Conservation (phyloP, 192 early-diverging fungal genomes). For the Lobosporangium transversale region DNA sequence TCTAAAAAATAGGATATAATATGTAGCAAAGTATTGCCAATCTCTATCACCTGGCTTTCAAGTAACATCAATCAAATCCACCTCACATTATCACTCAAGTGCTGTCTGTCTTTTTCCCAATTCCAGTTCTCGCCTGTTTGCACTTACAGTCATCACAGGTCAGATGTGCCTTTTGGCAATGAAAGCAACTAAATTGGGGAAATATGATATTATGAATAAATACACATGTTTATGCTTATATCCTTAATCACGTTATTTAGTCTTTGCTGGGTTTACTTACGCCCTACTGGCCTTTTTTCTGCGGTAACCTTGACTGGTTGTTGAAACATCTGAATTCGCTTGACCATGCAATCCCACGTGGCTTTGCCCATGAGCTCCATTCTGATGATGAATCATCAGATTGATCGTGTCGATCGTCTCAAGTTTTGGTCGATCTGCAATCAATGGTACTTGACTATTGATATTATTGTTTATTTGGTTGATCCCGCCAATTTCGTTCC, state of each 20-base stretch:
- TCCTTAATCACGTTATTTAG: too few species aligned
- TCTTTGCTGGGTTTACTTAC: too few species aligned
- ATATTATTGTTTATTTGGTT: not conserved
- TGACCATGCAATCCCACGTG: conserved; percentile 13
- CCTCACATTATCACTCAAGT: too few species aligned
- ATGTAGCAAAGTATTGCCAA: too few species aligned
- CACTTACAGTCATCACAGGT: conserved; percentile 76
- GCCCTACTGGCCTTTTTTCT: conserved; percentile 67
- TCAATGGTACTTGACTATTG: conserved; percentile 34
- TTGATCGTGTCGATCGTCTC: conserved; percentile 53
- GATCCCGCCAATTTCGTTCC: too few species aligned
- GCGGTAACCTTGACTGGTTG: conserved; percentile 18
- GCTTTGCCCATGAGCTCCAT: conserved; percentile 6
- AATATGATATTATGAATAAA: too few species aligned
- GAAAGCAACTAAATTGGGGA: conserved; percentile 66
- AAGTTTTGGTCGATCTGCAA: conserved; percentile 49
- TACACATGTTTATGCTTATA: too few species aligned
- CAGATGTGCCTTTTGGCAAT: conserved; percentile 82
- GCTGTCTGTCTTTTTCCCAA: not conserved
- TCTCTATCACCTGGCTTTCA: too few species aligned
- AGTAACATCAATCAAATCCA: too few species aligned
- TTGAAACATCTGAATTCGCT: conserved; percentile 10
- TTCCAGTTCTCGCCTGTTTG: not conserved
- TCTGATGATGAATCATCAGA: conserved; percentile 40
- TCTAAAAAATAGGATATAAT: too few species aligned